Evolutionary conservation across 2,329 filamentous ascomycete species (phyloP), one percentile per base, ranked within the genome.

Genomic region (Ophiostoma sp.): DNA sequence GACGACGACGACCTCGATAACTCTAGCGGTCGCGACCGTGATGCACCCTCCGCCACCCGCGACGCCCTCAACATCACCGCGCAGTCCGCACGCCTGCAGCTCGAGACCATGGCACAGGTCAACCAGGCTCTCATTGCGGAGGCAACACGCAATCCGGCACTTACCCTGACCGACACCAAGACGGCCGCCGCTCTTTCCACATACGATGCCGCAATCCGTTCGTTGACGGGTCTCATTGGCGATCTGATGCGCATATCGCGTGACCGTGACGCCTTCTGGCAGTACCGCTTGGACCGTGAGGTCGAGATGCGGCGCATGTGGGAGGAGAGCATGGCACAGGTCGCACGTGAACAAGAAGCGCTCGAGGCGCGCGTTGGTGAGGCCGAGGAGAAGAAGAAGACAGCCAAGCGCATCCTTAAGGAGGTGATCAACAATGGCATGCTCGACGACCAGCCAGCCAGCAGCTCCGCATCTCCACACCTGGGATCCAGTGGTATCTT

Each of bases 271-370:
- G 91, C 94, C 0, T 97, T 97, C 81, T 99, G 96, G 96, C 95
- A 98, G 81, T 97, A 97, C 80, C 91, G 95, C 17, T 86, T 99
- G 55, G 95, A 97, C 77, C 91, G 94, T 71, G 96, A 99, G 83
- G 91, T 91, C 59, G 93, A 97, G 80, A 92, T 98, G 83, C 90
- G 96, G 50, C 91, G 93, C 74, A 93, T 99, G 90, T 99, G 96
- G 96, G 96, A 99, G 82, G 96, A 99, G 79, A 98, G 95, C 82
- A 98, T 99, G 96, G 94, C 96, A 11, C 91, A 95, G 78, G 92
- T 99, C n/a, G 96, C 95, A 22, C 91, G 90, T 72, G 96, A 99
- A 81, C 96, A 99, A 78, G 96, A 98, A 82, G 89, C 94, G 70
- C 87, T 99, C 1, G 94, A 98, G 80, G 93, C 90, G 48, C 92